Evolutionary conservation across 768 basidiomycete species (phyloP).

Genomic region (Botryobasidium botryosum): DNA sequence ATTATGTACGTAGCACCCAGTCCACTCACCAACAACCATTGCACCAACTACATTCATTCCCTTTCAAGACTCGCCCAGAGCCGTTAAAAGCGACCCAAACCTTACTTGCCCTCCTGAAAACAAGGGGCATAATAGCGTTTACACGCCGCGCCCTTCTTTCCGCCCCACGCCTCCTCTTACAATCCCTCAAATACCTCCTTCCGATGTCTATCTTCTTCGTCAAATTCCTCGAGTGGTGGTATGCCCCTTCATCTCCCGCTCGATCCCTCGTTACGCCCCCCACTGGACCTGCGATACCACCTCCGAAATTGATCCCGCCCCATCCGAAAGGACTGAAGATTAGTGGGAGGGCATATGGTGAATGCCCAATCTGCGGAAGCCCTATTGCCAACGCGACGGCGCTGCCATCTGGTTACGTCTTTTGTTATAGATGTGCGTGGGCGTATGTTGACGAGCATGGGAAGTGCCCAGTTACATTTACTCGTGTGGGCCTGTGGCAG

Average conservation of each 20-base stretch:
- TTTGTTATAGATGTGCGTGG: slow-evolving; percentile 84
- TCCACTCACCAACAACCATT: background rate
- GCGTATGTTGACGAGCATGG: slow-evolving; percentile 62
- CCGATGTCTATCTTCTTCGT: slow-evolving; percentile 88
- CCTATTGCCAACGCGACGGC: slow-evolving; percentile 73
- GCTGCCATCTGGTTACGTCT: slow-evolving; percentile 84
- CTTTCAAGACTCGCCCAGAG: too few relatives aligned
- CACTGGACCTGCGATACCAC: slow-evolving; percentile 54
- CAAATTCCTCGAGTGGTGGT: slow-evolving; percentile 99
- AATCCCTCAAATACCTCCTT: slow-evolving; percentile 61
- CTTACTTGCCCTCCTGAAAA: background rate
- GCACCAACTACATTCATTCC: too few relatives aligned
- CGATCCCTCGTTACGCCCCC: slow-evolving; percentile 44
- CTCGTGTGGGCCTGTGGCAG: slow-evolving; percentile 61
- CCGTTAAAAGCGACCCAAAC: slow-evolving; percentile 2
- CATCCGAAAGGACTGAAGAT: slow-evolving; percentile 58
- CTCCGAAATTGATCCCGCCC: slow-evolving; percentile 57
- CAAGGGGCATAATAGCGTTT: background rate
- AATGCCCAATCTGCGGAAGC: slow-evolving; percentile 65
- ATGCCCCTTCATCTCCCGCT: slow-evolving; percentile 80
- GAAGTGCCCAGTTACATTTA: slow-evolving; percentile 74
- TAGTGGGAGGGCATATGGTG: slow-evolving; percentile 50
- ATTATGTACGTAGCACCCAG: slow-evolving; percentile 38
- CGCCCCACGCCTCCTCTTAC: slow-evolving; percentile 49
- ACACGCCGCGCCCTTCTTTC: slow-evolving; percentile 31